A percentile compares a stretch with the other conserved stretches of the same genome.
phyloP scores from a whole-genome alignment of 2,329 filamentous ascomycete species.

The Rosellinia necatrix region DNA sequence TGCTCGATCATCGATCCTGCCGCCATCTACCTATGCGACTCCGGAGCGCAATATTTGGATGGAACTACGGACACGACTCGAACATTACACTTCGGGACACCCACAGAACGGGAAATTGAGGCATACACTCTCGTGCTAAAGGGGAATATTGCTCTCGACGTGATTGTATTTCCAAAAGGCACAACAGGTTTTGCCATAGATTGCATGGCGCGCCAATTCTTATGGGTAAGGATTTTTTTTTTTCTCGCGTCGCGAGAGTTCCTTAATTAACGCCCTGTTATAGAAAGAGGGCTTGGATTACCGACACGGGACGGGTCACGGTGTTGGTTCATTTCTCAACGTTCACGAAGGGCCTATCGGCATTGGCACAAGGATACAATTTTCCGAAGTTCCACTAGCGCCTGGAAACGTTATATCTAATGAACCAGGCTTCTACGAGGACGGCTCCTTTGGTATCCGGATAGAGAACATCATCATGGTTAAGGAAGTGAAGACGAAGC shows the following conservation, averaged over 20 bases:
- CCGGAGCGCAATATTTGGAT: constrained; percentile 93
- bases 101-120: constrained; percentile 80
- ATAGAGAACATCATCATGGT: constrained; percentile 97
- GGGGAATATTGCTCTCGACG: constrained; percentile 87
- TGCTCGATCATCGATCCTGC: constrained; percentile 84
- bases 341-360: constrained; percentile 98
- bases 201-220: constrained; percentile 81
- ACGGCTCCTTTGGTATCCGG: constrained; percentile 90
- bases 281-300: constrained; percentile 84
- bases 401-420: constrained; percentile 96
- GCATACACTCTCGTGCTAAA: constrained; percentile 95
- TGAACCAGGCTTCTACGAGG: constrained; percentile 96
- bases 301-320: constrained; percentile 93
- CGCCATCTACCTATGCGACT: constrained; percentile 92
- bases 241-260: neutral
- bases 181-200: constrained; percentile 94
- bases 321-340: constrained; percentile 92
- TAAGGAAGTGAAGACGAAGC: constrained; percentile 81
- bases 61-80: constrained; percentile 96
- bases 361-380: constrained; percentile 89
- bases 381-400: constrained; percentile 85
- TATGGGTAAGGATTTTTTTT: constrained; percentile 70
- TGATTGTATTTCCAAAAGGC: constrained; percentile 88
- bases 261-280: neutral
- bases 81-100: constrained; percentile 88